Base-by-base conservation (phyloP, 2,329 filamentous ascomycete genomes). In the Zymoseptoria passerinii region DNA sequence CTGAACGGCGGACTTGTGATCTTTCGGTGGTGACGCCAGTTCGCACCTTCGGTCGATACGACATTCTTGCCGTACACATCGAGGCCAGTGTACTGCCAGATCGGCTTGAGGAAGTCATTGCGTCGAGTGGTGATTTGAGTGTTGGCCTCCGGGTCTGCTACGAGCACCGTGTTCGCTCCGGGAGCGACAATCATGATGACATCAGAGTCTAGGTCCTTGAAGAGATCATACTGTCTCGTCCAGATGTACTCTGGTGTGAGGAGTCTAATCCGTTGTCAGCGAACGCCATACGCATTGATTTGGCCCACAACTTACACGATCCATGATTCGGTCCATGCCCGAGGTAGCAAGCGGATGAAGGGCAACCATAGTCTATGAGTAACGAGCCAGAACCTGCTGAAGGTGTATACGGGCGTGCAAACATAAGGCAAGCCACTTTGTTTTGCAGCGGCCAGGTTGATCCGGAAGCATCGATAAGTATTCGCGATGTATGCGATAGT, bases 1-100 rank as follows among this genome's bases (percentile, higher is more conserved):
- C 86, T 89, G 72, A 92, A 92, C 3, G 83, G 83, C 0, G 87
- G 83, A 28, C 85, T 82, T 0, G 84, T 87, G 50, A 85, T 80
- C 73, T 88, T 90, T 61, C 88, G 82, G 70, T 92, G 88, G 72
- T 82, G 79, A 29, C 84, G 84, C 89, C 88, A 92, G 28, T 81
- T 73, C 0, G 76, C 69, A 1, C 88, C 88, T 71, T 92, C 88
- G 1, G 85, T 84, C 0, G 83, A 83, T 20, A 92, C 73, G 1
- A 92, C 80, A 68, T 89, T 92, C 57, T 83, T 79, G 40, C 89
- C 88, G 69, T 87, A 92, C 20, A 87, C 75, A 52, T 84, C 79
- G 28, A 89, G 74, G 13, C 82, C 75, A 18, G 71, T 71, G 66
- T 89, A 89, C 56, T 81, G 73, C 58, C 81, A 73, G 13, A 82